phyloP scores from a whole-genome alignment of 345 rosid species.

The Citrus inodora region DNA sequence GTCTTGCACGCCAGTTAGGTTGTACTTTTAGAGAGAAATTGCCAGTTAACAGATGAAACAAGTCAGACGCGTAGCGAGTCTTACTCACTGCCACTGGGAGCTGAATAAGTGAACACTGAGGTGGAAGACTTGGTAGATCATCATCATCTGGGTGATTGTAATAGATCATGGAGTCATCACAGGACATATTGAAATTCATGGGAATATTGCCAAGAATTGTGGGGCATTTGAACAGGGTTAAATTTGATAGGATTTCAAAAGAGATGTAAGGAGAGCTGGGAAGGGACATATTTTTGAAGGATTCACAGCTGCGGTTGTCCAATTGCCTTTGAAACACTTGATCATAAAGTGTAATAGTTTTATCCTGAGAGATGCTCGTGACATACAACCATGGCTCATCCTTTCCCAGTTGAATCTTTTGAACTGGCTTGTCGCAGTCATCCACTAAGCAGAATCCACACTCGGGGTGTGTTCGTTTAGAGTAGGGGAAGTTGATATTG shows the following conservation, averaged over 20 bases:
- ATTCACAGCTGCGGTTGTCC: constrained; percentile 8
- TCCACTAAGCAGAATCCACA: constrained; percentile 32
- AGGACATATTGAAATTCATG: not conserved
- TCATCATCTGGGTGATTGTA: not conserved
- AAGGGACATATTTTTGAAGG: constrained; percentile 27
- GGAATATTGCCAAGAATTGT: not conserved
- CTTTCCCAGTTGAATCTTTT: constrained; percentile 29
- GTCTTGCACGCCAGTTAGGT: not conserved
- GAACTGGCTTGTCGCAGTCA: constrained; percentile 6
- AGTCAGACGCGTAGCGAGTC: not conserved
- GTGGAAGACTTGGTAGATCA: not conserved
- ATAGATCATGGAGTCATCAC: not conserved
- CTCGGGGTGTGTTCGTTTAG: not conserved
- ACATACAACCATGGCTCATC: constrained; percentile 22
- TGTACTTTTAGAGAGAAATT: constrained; percentile 7
- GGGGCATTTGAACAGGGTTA: constrained; percentile 30
- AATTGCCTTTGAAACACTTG: constrained; percentile 5
- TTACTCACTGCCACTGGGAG: constrained; percentile 12
- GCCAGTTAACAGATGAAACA: constrained; percentile 9
- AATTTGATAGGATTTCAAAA: not conserved
- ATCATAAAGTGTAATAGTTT: constrained; percentile 22
- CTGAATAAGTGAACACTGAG: constrained; percentile 27
- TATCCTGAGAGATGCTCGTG: constrained; percentile 25
- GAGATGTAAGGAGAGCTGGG: constrained; percentile 27
- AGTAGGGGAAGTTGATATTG: constrained; percentile 21